Evolutionary conservation across 2,329 filamentous ascomycete genomes (phyloP).

Genomic region (Claviceps arundinis): DNA sequence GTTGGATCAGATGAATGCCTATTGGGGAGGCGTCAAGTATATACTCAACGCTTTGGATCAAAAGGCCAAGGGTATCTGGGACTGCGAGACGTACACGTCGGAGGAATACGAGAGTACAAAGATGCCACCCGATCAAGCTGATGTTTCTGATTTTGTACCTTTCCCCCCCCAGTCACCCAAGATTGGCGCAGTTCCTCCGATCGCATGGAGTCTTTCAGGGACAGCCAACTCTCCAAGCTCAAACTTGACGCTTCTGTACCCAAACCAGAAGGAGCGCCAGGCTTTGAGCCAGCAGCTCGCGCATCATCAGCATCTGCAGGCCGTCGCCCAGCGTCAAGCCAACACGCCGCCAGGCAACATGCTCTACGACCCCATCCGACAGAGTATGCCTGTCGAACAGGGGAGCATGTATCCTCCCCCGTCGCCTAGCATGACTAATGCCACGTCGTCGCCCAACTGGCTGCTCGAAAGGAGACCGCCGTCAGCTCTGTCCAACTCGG

Average conservation of each 20-base stretch:
- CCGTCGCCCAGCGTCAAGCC: constrained; percentile 17
- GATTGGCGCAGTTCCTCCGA: constrained; percentile 26
- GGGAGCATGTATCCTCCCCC: constrained; percentile 35
- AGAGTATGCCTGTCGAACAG: constrained; percentile 34
- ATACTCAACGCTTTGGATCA: constrained; percentile 78
- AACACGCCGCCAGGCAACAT: constrained; percentile 43
- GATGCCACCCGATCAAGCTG: constrained; percentile 26
- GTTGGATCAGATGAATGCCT: constrained; percentile 63
- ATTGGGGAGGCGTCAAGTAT: constrained; percentile 80
- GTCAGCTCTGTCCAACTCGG: constrained; percentile 10
- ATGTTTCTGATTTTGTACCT: constrained; percentile 25
- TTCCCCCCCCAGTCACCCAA: constrained; percentile 35
- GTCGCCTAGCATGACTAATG: constrained; percentile 33
- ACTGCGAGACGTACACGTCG: constrained; percentile 51
- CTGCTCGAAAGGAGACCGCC: constrained; percentile 13
- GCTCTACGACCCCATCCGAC: constrained; percentile 47
- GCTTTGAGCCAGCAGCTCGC: constrained; percentile 1
- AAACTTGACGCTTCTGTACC: constrained; percentile 70
- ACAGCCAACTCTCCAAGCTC: constrained; percentile 77
- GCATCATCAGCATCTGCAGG: constrained; percentile 3
- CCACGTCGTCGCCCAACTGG: constrained; percentile 29
- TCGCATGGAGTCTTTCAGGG: constrained; percentile 80
- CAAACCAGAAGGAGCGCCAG: constrained; percentile 26
- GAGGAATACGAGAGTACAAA: constrained; percentile 70
- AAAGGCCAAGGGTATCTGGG: constrained; percentile 75